These are phyloP conservation scores for Wickerhamomyces sp. DNA, from an alignment of 1,139 yeast species.

Conservation along the genomic window DNA sequence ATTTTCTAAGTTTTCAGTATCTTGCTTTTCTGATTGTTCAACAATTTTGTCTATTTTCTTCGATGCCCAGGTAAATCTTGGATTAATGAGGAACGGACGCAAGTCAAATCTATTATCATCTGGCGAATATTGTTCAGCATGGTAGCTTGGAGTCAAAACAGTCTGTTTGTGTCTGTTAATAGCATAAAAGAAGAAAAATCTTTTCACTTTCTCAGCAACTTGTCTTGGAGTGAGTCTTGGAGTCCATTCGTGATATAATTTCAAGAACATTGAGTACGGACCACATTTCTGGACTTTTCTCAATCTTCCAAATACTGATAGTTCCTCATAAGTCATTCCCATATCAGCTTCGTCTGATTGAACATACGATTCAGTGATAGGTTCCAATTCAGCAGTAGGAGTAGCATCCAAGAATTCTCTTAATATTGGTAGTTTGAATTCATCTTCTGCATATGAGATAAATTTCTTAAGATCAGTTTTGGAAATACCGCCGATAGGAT, in stretches of 20 bases:
- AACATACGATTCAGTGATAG: constrained; percentile 84
- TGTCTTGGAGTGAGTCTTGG: constrained; percentile 76
- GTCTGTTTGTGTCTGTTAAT: constrained; percentile 96
- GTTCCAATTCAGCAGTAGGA: constrained; percentile 97
- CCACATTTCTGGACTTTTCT: constrained; percentile 94
- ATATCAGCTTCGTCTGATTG: constrained; percentile 96
- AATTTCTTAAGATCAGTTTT: constrained; percentile 86
- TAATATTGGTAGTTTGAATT: constrained; percentile 73
- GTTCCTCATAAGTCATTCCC: constrained; percentile 97
- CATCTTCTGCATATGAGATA: constrained; percentile 69
- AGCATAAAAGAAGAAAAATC: constrained; percentile 90
- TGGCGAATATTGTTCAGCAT: constrained; percentile 96
- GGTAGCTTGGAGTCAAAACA: constrained; percentile 92
- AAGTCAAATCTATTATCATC: constrained; percentile 95
- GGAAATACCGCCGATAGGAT: constrained; percentile 96
- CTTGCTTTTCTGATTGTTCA: constrained; percentile 39
- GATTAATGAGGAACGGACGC: constrained; percentile 88
- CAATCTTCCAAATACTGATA: constrained; percentile 85
- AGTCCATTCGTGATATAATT: constrained; percentile 88
- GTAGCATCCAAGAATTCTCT: constrained; percentile 79
- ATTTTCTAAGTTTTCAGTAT: constrained; percentile 29
- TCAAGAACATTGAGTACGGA: constrained; percentile 90
- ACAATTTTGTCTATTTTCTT: constrained; percentile 81
- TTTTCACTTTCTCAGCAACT: constrained; percentile 87
- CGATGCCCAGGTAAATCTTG: constrained; percentile 88